These are phyloP conservation scores for Aspergillus homomorphus DNA, from an alignment of 495 filamentous ascomycete species.

Conservation along the genomic window DNA sequence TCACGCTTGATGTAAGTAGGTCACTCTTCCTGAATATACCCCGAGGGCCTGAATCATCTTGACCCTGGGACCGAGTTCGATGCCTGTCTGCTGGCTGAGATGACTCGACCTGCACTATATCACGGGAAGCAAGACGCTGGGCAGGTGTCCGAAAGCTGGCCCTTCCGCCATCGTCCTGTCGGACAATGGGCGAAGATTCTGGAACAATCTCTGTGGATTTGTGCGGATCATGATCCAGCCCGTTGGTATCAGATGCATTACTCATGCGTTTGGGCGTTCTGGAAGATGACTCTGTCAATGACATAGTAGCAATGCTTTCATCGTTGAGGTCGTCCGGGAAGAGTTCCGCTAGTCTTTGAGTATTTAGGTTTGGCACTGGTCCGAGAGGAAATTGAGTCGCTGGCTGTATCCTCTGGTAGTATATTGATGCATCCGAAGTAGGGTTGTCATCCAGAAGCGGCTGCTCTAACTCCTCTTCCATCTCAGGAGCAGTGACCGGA, in stretches of 20 bases:
- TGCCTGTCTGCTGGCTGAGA: conserved; percentile 40
- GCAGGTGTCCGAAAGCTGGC: conserved; percentile 17
- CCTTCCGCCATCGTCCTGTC: conserved; percentile 13
- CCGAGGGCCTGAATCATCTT: conserved; percentile 15
- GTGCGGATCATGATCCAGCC: conserved; percentile 16
- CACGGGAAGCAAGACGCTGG: conserved; percentile 19
- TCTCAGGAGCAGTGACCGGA: conserved; percentile 19
- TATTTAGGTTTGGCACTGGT: conserved; percentile 41
- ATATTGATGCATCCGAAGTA: conserved; percentile 41
- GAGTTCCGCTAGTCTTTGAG: conserved; percentile 42
- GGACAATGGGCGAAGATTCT: conserved; percentile 39
- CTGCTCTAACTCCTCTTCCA: conserved; percentile 18
- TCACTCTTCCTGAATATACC: conserved; percentile 36
- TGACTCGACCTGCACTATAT: conserved; percentile 44
- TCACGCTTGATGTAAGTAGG: conserved; percentile 43
- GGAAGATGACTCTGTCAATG: conserved; percentile 13
- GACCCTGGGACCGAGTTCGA: conserved; percentile 8
- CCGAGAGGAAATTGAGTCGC: conserved; percentile 45
- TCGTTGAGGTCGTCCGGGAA: conserved; percentile 35
- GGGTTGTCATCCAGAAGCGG: conserved; percentile 29
- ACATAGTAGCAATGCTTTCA: conserved; percentile 12
- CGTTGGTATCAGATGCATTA: conserved; percentile 1
- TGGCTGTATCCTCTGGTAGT: conserved; percentile 36
- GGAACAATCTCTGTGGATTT: conserved; percentile 37
- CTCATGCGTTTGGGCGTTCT: background rate